Conservation (phyloP, 441 rosid genomes). For the Raphanus hybrid region DNA sequence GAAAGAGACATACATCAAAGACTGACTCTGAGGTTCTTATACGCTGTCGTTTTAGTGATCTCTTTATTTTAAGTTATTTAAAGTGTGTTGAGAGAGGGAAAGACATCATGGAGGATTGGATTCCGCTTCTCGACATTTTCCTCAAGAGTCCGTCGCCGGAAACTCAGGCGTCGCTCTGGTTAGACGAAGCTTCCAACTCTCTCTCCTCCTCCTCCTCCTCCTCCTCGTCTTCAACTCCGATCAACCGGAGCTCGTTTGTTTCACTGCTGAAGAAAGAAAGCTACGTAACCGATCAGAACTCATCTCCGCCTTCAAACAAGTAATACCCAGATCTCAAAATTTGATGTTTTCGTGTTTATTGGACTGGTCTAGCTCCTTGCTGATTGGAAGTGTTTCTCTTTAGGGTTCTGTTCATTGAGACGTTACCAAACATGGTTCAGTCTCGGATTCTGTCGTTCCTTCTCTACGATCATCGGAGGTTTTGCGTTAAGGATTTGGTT, state of each 20-base stretch:
- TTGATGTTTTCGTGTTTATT: not conserved
- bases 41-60: not conserved
- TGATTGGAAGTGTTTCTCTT: conserved; percentile 12
- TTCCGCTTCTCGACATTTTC: conserved; percentile 65
- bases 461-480: conserved; percentile 53
- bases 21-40: not conserved
- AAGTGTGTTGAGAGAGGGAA: not conserved
- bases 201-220: not conserved
- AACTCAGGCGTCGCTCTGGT: conserved; percentile 71
- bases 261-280: conserved; percentile 54
- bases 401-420: conserved; percentile 72
- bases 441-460: conserved; percentile 69
- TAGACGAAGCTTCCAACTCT: conserved; percentile 54
- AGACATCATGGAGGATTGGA: conserved; percentile 65
- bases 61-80: no score
- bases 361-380: not conserved
- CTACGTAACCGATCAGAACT: conserved; percentile 33
- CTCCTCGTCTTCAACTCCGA: conserved; percentile 41
- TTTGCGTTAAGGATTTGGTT: conserved; percentile 51
- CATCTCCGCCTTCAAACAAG: conserved; percentile 48
- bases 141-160: conserved; percentile 66
- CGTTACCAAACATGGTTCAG: conserved; percentile 69
- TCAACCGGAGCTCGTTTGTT: conserved; percentile 69
- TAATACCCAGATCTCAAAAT: conserved; percentile 23
- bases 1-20: not conserved